These are phyloP conservation scores for Chalciporus piperatus DNA, from an alignment of 768 basidiomycete genomes.

Conservation along the genomic window DNA sequence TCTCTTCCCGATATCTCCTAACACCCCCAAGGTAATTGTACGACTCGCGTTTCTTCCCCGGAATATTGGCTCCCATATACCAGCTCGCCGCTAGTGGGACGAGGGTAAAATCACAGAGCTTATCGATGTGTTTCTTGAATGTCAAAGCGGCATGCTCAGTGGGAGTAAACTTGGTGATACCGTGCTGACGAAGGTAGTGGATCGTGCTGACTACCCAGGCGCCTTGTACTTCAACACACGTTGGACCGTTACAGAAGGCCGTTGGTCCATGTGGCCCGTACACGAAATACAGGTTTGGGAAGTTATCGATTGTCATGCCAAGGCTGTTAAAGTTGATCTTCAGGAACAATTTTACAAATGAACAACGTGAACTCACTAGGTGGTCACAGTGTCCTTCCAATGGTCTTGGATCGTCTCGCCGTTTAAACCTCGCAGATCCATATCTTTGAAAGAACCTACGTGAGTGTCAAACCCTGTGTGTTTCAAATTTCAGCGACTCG, in stretches of 20 bases:
- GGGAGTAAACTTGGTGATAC: conserved; percentile 15
- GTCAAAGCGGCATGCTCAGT: neutral
- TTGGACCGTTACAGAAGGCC: conserved; percentile 7
- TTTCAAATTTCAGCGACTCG: neutral
- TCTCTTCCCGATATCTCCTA: neutral
- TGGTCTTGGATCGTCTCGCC: conserved; percentile 13
- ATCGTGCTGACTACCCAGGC: conserved; percentile 12
- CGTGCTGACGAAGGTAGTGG: conserved; percentile 5
- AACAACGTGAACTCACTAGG: conserved; percentile 7
- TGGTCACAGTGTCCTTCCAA: conserved; percentile 12
- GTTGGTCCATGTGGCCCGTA: conserved; percentile 15
- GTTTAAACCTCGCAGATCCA: conserved; percentile 13
- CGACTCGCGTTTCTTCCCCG: conserved; percentile 7
- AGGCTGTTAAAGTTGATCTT: conserved; percentile 1
- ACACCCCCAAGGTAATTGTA: conserved; percentile 8
- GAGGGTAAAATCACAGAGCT: neutral
- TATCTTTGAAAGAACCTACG: conserved; percentile 1
- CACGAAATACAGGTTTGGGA: conserved; percentile 12
- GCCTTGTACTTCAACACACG: conserved; percentile 4
- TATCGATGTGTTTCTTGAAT: conserved; percentile 13
- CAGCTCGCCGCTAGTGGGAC: neutral
- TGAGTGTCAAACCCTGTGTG: conserved; percentile 12
- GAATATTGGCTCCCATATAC: conserved; percentile 10
- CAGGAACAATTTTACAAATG: neutral
- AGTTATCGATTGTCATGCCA: conserved; percentile 13